Conservation (phyloP, 2,329 filamentous ascomycete species). For the Phialemoniopsis sp. region DNA sequence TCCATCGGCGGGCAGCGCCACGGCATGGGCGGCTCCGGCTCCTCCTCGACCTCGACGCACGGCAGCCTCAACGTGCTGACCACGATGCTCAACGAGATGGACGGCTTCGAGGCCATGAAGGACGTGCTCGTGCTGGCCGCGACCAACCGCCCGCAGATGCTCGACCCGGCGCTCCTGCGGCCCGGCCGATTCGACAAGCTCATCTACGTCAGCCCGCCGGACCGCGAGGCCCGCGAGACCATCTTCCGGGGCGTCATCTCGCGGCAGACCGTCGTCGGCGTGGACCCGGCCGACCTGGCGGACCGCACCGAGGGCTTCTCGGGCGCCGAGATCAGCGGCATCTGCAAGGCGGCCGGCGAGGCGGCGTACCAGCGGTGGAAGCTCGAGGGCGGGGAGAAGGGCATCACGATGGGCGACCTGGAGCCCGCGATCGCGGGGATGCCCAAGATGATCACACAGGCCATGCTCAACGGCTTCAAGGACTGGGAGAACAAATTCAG, state of each 20-base stretch:
- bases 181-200: constrained; percentile 82
- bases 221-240: constrained; percentile 66
- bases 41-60: constrained; percentile 18
- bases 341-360: constrained; percentile 41
- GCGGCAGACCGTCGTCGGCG: constrained; percentile 36
- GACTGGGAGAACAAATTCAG: constrained; percentile 34
- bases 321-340: constrained; percentile 71
- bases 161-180: constrained; percentile 82
- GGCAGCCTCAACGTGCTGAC: constrained; percentile 78
- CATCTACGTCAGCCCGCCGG: constrained; percentile 82
- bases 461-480: constrained; percentile 26
- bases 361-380: constrained; percentile 31
- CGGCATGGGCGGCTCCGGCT: constrained; percentile 41
- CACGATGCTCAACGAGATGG: constrained; percentile 90
- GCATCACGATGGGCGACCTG: constrained; percentile 27
- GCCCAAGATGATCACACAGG: constrained; percentile 31
- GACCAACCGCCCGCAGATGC: constrained; percentile 82
- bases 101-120: constrained; percentile 81
- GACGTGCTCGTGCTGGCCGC: constrained; percentile 86
- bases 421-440: constrained; percentile 16
- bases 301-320: constrained; percentile 70
- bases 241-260: constrained; percentile 61
- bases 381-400: constrained; percentile 7
- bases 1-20: constrained; percentile 62
- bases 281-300: constrained; percentile 64